Conservation (phyloP, 768 basidiomycete genomes). For the Agaricus subrufescens region DNA sequence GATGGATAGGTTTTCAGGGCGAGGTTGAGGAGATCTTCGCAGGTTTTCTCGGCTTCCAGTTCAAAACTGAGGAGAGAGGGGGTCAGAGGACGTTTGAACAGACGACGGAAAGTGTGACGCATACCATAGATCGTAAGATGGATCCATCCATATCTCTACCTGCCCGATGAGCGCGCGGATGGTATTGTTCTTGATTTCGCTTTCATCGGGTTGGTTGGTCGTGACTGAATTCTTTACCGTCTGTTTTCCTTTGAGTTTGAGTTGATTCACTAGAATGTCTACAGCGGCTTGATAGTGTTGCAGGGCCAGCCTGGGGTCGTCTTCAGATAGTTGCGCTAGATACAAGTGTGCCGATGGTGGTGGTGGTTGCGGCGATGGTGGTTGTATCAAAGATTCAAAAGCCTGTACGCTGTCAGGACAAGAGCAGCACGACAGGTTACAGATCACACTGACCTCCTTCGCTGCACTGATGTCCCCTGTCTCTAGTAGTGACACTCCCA, state of each 20-base stretch:
- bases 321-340: conserved; percentile 83
- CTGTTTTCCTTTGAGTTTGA: conserved; percentile 63
- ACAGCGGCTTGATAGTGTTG: conserved; percentile 79
- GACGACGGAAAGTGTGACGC: conserved; percentile 21
- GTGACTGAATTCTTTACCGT: conserved; percentile 31
- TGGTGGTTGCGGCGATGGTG: conserved; percentile 64
- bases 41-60: conserved; percentile 74
- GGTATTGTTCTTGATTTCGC: conserved; percentile 60
- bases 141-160: conserved; percentile 97
- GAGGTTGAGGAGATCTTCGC: conserved; percentile 68
- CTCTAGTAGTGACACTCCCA: too few species aligned
- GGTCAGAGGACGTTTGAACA: neutral
- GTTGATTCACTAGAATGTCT: conserved; percentile 59
- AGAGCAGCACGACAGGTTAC: too few species aligned
- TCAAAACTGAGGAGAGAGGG: conserved; percentile 53
- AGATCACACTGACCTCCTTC: too few species aligned
- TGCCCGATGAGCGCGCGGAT: conserved; percentile 81
- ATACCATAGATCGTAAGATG: conserved; percentile 81
- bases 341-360: conserved; percentile 26
- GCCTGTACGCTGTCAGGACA: too few species aligned
- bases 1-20: conserved; percentile 71
- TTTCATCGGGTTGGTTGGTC: conserved; percentile 40
- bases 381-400: conserved; percentile 40
- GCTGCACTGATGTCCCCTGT: too few species aligned
- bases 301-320: conserved; percentile 70